Base-by-base conservation (phyloP, 805 yeast species). In the Helenozyma baotianmanensis region DNA sequence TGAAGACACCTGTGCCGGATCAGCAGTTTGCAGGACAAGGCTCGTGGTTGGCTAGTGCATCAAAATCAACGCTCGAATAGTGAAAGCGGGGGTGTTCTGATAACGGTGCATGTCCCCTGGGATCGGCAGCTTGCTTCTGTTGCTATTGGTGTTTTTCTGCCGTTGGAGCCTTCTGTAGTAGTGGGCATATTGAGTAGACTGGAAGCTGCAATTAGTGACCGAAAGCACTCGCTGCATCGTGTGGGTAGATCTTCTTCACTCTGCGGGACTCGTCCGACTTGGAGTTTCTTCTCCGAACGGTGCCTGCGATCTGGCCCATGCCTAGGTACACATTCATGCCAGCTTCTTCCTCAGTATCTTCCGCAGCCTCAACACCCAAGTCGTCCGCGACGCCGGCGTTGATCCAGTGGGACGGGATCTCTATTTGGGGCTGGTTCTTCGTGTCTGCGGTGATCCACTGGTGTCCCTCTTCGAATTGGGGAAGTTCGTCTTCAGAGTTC, bases 311-410 rank as follows among this genome's bases (percentile, higher is more conserved):
- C 7, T 59, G 51, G 15, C 55, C 60, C 33, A 43, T 56, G n/a
- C 62, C 67, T n/a, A 66, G 50, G 29, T 63, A 65, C 17, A 66
- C 68, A 29, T 59, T 45, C 70, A 66, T 64, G 2, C 68, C 71
- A 0, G 70, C 70, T 16, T 39, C 51, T 10, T 29, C 37, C 8
- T 27, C 41, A 3, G 34, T 50, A 2, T 36, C 42, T 15, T 46
- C 54, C 9, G 40, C 46, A 25, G 49, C 46, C 53, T 53, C 54
- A 21, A 53, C 50, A 15, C 50, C 66, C 28, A 62, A 48, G 37
- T 62, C 68, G 40, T 62, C 68, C 1, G 70, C 72, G 38, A 53
- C 48, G 6, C 71, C 71, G 6, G 33, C 19, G 33, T 56, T 57
- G 24, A 45, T 21, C 63, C 63, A 60, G 14, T 38, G 33, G 2